Evolutionary conservation across 2,329 filamentous ascomycete species (phyloP).

Genomic region (Hypoxylon sp.): DNA sequence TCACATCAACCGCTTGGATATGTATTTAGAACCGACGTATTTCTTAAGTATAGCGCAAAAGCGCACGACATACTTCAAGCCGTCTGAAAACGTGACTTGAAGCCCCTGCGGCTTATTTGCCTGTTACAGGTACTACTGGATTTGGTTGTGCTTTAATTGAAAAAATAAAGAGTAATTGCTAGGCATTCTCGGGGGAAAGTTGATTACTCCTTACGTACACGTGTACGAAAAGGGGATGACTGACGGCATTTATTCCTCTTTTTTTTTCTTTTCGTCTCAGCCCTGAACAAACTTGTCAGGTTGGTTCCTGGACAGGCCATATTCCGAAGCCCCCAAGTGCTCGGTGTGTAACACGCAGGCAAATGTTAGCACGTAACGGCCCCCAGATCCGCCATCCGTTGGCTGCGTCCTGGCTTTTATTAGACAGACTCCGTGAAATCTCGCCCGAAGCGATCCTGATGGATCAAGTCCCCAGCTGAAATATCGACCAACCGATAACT

Average conservation of each 20-base stretch:
- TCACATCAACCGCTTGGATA: neutral
- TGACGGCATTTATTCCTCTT: conserved; percentile 31
- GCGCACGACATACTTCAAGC: conserved; percentile 23
- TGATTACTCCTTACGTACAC: conserved; percentile 37
- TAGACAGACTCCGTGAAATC: conserved; percentile 40
- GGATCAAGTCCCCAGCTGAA: conserved; percentile 37
- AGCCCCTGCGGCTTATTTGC: conserved; percentile 43
- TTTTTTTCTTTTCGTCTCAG: conserved; percentile 40
- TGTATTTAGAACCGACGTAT: neutral
- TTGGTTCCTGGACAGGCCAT: conserved; percentile 33
- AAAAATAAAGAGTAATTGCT: conserved; percentile 26
- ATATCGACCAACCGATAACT: conserved; percentile 29
- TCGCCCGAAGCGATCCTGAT: conserved; percentile 43
- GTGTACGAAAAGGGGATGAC: conserved; percentile 36
- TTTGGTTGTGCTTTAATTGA: conserved; percentile 24
- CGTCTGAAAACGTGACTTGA: conserved; percentile 37
- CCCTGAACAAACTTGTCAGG: conserved; percentile 29
- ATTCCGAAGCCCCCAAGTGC: conserved; percentile 36
- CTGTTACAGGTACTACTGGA: conserved; percentile 34
- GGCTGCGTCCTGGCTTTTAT: conserved; percentile 31
- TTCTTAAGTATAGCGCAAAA: neutral
- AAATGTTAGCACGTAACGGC: conserved; percentile 41
- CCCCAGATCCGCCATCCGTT: conserved; percentile 34
- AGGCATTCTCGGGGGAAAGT: conserved; percentile 25
- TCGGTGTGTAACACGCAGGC: conserved; percentile 37